Base-by-base conservation (phyloP, 106 monocot species). In the Allium fistulosum region DNA sequence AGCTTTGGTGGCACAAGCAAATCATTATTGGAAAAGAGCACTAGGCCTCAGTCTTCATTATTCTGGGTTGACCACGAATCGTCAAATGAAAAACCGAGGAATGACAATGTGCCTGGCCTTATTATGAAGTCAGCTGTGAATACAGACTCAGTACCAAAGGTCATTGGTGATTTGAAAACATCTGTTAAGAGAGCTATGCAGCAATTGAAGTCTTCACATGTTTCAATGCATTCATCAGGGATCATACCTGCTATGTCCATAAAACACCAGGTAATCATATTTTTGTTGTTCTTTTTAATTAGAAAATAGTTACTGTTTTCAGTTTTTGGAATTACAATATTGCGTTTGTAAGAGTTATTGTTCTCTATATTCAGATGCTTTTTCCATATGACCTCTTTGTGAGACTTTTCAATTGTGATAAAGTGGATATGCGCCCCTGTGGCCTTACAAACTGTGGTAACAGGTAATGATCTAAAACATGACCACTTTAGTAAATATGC, bases 371-470 rank as follows among this genome's bases (percentile, higher is more conserved):
- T 49, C 74, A 96, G 96, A 80, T 70, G 73, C 81, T 82, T 71
- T 81, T 87, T 61, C 78, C 86, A 10, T 92, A 96, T 77, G 85
- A 92, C 52, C 71, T 72, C 45, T 96, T 92, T 62, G 65, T 86
- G 63, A 92, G 80, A 62, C 83, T 96, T 57, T 96, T 86, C 80
- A 82, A 74, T 57, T 70, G 61, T 62, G 82, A 86, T n/a, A 85
- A 80, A 61, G 75, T 81, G 71, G 88, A 84, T 58, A 72, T 96
- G 74, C 83, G 46, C 11, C 96, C 96, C 13, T 92, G 80, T 70
- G 96, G 96, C 51, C 88, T 96, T 46, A 71, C 70, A 48, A 96
- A 96, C 65, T 82, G 80, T 73, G 96, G 96, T 28, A 96, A 96
- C 75, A 96, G 96, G 96, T 96, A 80, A 78, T 17, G 17, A 14